A percentile compares a stretch with the other conserved stretches of the same genome.
Conservation (phyloP, 2,329 filamentous ascomycete species). For the Scytalidium lignicola region DNA sequence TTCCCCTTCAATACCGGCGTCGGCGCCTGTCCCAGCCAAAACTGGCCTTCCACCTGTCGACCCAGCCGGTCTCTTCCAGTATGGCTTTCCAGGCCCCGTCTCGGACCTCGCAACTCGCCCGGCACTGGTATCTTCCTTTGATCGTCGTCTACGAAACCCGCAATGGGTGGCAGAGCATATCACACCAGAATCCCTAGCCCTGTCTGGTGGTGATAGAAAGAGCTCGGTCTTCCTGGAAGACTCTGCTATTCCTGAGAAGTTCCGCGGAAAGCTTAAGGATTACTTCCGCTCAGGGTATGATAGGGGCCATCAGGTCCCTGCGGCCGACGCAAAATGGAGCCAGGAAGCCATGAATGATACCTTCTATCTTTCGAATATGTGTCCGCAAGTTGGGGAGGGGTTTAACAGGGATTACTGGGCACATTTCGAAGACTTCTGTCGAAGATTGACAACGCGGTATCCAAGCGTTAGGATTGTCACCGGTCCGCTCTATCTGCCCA, state of each 20-base stretch:
- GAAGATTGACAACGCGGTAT: conserved; percentile 73
- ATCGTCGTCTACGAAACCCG: conserved; percentile 86
- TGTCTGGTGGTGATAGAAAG: conserved; percentile 74
- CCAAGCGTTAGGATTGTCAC: conserved; percentile 89
- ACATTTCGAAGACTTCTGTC: conserved; percentile 96
- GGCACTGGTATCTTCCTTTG: conserved; percentile 81
- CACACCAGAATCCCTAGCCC: conserved; percentile 74
- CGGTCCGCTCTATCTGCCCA: conserved; percentile 87
- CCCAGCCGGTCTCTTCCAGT: conserved; percentile 72
- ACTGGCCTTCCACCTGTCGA: conserved; percentile 53
- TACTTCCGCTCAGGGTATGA: conserved; percentile 96
- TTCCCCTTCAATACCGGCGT: conserved; percentile 19
- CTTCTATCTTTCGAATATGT: conserved; percentile 94
- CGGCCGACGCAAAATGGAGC: conserved; percentile 93
- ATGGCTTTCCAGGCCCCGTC: conserved; percentile 88
- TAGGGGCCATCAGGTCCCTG: conserved; percentile 92
- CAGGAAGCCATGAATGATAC: conserved; percentile 94
- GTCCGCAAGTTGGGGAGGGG: conserved; percentile 93
- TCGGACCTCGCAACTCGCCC: conserved; percentile 73
- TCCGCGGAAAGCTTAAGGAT: conserved; percentile 85
- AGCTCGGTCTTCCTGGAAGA: conserved; percentile 83
- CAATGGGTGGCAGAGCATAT: conserved; percentile 97
- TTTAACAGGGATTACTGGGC: conserved; percentile 99
- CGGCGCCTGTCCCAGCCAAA: conserved; percentile 21
- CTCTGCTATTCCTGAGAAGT: conserved; percentile 70